Evolutionary conservation across 306 rosid genomes (phyloP).

Genomic region (Pyrus communis): DNA sequence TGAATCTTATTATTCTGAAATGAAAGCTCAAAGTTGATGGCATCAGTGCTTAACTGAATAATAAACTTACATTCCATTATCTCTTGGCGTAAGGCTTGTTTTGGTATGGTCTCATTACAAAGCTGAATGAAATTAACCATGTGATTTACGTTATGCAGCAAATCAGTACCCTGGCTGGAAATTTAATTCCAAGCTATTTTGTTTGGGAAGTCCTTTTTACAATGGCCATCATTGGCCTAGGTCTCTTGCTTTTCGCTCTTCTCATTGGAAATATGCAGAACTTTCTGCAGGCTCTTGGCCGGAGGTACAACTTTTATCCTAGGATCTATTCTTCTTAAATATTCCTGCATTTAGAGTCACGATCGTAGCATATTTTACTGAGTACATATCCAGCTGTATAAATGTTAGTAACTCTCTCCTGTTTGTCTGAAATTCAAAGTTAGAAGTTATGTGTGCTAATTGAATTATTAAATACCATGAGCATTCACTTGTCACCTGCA

Average conservation of each 20-base stretch:
- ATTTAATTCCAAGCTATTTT: constrained; percentile 60
- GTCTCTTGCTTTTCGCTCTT: constrained; percentile 80
- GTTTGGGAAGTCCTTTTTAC: constrained; percentile 69
- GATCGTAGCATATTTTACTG: background rate
- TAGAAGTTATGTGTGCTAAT: background rate
- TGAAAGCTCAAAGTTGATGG: background rate
- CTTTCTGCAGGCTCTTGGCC: constrained; percentile 82
- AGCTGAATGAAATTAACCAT: background rate
- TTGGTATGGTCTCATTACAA: background rate
- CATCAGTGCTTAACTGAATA: background rate
- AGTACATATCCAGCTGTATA: background rate
- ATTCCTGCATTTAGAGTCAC: background rate
- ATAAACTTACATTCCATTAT: background rate
- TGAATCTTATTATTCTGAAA: background rate
- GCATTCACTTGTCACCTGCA: background rate
- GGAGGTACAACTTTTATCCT: constrained; percentile 33
- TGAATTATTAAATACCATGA: background rate
- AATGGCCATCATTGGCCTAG: constrained; percentile 68
- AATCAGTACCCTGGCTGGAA: constrained; percentile 81
- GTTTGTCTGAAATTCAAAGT: background rate
- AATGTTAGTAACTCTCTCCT: background rate
- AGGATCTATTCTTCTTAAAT: background rate
- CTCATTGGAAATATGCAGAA: constrained; percentile 86
- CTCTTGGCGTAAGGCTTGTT: background rate
- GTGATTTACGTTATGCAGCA: constrained; percentile 46